Conservation (phyloP, 345 rosid genomes). For the Balakata baccata region DNA sequence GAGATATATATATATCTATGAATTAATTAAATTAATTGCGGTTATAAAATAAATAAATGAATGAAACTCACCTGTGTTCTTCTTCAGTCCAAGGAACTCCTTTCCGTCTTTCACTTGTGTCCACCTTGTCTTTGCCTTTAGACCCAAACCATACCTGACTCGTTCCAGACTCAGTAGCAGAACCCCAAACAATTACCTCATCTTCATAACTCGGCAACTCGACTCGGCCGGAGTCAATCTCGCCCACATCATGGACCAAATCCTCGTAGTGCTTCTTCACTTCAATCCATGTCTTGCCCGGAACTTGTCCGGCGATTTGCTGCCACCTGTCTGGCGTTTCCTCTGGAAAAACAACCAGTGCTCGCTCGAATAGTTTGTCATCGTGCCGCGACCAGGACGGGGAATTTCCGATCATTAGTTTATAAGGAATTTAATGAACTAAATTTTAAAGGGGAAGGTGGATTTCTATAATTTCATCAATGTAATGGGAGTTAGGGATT, state of each 20-base stretch:
- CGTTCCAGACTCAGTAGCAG: not conserved
- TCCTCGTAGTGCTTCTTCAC: constrained; percentile 22
- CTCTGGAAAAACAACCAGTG: constrained; percentile 22
- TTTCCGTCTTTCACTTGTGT: constrained; percentile 6
- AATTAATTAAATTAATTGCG: not conserved
- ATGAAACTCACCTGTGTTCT: constrained; percentile 19
- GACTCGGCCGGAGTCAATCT: constrained; percentile 21
- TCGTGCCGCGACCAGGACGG: constrained; percentile 20
- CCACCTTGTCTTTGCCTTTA: constrained; percentile 19
- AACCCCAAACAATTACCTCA: not conserved
- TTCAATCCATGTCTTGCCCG: constrained; percentile 22
- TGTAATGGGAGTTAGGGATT: not conserved
- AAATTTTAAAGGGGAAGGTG: not conserved
- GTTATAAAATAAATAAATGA: not conserved
- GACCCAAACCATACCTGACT: not conserved
- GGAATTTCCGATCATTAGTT: not conserved
- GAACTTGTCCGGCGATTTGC: constrained; percentile 18
- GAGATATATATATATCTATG: no score
- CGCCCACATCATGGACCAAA: constrained; percentile 15
- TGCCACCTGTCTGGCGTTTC: constrained; percentile 22
- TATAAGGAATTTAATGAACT: not conserved
- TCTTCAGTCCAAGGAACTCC: constrained; percentile 27
- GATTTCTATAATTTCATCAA: not conserved
- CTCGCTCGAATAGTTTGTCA: constrained; percentile 29
- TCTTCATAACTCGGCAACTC: constrained; percentile 16